These are phyloP conservation scores for Dipodascus albidus DNA, from an alignment of 805 yeast species.

Conservation along the genomic window DNA sequence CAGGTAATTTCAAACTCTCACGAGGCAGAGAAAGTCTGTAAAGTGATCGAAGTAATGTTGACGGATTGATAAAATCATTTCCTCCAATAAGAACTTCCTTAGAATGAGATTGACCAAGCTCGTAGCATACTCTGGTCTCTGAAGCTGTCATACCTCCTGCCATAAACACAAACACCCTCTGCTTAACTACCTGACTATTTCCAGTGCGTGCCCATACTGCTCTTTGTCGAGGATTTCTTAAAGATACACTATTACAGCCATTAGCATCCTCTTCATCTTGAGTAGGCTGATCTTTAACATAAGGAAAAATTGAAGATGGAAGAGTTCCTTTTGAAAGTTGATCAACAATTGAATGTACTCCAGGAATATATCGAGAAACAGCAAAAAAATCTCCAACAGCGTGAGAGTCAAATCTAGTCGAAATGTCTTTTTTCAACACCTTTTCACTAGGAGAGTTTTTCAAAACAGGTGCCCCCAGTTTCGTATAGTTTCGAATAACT, in stretches of 20 bases:
- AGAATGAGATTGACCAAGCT: slow-evolving; percentile 46
- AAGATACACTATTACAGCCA: slow-evolving; percentile 35
- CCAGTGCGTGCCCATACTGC: slow-evolving; percentile 63
- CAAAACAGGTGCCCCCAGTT: slow-evolving; percentile 46
- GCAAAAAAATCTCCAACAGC: slow-evolving; percentile 23
- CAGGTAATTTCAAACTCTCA: slow-evolving; percentile 20
- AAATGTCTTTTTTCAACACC: slow-evolving; percentile 10
- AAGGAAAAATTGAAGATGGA: slow-evolving; percentile 56
- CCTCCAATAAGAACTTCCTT: slow-evolving; percentile 77
- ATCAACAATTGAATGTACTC: slow-evolving; percentile 46
- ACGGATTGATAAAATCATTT: slow-evolving; percentile 49
- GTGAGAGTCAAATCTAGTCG: slow-evolving; percentile 11
- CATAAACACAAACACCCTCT: slow-evolving; percentile 64
- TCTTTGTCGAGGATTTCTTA: slow-evolving; percentile 59
- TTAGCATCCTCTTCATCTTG: slow-evolving; percentile 28
- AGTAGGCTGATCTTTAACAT: slow-evolving; percentile 57
- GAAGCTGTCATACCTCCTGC: slow-evolving; percentile 86
- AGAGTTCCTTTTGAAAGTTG: slow-evolving; percentile 37
- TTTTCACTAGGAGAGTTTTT: slow-evolving; percentile 28
- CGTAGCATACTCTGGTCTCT: slow-evolving; percentile 68
- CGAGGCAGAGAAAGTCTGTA: slow-evolving; percentile 20
- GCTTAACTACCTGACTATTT: slow-evolving; percentile 34
- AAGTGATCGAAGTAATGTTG: slow-evolving; percentile 22
- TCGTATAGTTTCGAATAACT: slow-evolving; percentile 45
- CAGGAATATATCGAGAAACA: slow-evolving; percentile 57